Conservation (phyloP, 73 alveolate species). For the Diophrys sp. region DNA sequence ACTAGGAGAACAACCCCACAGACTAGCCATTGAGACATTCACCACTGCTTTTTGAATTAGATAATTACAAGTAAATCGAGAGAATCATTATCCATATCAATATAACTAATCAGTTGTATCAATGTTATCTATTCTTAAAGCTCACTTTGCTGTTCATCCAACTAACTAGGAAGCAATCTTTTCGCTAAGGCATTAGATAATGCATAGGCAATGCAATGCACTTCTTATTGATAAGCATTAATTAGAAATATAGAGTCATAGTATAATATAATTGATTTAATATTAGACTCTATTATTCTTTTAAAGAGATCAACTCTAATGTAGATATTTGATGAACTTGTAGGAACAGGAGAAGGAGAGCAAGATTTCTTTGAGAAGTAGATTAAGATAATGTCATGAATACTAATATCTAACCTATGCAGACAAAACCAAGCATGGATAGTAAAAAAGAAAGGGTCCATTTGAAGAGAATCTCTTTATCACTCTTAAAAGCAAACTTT, state of each 20-base stretch:
- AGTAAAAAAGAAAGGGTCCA: background rate
- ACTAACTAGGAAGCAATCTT: too few relatives aligned
- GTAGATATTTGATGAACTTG: constrained; percentile 42
- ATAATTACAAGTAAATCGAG: constrained; percentile 38
- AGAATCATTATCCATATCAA: constrained; percentile 42
- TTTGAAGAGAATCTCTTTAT: constrained; percentile 9
- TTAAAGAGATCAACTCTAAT: constrained; percentile 40
- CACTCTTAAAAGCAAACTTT: constrained; percentile 10
- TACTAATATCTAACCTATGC: constrained; percentile 5
- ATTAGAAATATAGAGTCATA: constrained; percentile 34
- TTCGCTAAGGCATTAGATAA: background rate
- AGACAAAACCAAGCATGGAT: background rate
- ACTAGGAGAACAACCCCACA: too few relatives aligned
- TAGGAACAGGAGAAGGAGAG: constrained; percentile 44
- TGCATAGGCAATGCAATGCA: background rate
- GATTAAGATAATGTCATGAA: too few relatives aligned
- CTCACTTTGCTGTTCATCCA: background rate
- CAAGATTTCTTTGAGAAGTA: constrained; percentile 46
- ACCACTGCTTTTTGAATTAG: constrained; percentile 27
- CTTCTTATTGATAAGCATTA: constrained; percentile 27
- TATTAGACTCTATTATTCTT: constrained; percentile 43
- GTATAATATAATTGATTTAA: constrained; percentile 22
- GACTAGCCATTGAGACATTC: too few relatives aligned
- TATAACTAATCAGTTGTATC: constrained; percentile 50
- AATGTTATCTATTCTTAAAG: constrained; percentile 18